Conservation (phyloP, 805 yeast species). For the Priceomyces medius region DNA sequence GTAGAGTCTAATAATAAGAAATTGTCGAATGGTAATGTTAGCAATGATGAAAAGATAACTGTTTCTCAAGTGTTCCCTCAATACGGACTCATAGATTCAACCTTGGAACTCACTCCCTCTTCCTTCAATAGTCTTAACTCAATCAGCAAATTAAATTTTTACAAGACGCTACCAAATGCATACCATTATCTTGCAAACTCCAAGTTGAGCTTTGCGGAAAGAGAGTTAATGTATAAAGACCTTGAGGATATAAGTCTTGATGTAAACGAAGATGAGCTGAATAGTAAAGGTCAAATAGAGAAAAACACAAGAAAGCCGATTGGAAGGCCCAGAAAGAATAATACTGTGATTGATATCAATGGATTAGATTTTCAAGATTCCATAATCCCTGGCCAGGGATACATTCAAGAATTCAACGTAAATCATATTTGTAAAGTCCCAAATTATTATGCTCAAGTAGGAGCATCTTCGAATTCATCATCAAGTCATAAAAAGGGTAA, state of each 20-base stretch:
- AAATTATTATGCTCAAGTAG: slow-evolving; percentile 32
- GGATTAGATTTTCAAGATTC: slow-evolving; percentile 38
- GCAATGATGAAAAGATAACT: slow-evolving; percentile 22
- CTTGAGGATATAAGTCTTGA: slow-evolving; percentile 27
- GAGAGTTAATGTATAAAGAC: slow-evolving; percentile 31
- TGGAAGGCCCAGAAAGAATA: slow-evolving; percentile 31
- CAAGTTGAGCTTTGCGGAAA: slow-evolving; percentile 31
- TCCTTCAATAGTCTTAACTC: slow-evolving; percentile 35
- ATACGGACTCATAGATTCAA: slow-evolving; percentile 30
- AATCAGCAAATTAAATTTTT: slow-evolving; percentile 35
- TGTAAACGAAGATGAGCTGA: slow-evolving; percentile 9
- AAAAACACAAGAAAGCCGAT: slow-evolving; percentile 23
- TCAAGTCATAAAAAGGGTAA: slow-evolving; percentile 16
- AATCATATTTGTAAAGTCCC: slow-evolving; percentile 43
- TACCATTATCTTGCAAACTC: slow-evolving; percentile 24
- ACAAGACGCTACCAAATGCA: slow-evolving; percentile 25
- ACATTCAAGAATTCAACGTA: slow-evolving; percentile 41
- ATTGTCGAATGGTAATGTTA: slow-evolving; percentile 1
- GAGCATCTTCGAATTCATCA: slow-evolving; percentile 5
- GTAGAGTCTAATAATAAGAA: slow-evolving; percentile 8
- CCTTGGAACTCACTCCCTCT: slow-evolving; percentile 31
- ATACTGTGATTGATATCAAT: slow-evolving; percentile 38
- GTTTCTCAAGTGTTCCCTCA: slow-evolving; percentile 42
- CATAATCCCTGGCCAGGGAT: slow-evolving; percentile 45
- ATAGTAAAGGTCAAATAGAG: slow-evolving; percentile 10